A percentile compares a stretch with the other conserved stretches of the same genome.
These are phyloP conservation scores for Hibiscus mutabilis DNA, from an alignment of 345 rosid species.

Conservation along the genomic window DNA sequence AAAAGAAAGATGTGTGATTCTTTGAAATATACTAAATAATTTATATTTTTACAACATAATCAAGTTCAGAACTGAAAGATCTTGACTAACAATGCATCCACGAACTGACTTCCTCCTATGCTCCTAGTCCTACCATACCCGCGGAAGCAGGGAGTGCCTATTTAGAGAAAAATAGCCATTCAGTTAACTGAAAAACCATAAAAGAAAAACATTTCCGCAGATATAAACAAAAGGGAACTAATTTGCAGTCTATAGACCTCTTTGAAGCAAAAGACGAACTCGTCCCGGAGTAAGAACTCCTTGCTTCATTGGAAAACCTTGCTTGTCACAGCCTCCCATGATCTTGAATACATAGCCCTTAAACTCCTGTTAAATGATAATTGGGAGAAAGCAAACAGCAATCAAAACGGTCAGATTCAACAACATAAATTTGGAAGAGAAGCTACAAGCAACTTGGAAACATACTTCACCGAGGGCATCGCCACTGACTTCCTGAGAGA, in stretches of 20 bases:
- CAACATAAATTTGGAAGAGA: background rate
- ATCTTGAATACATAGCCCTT: slow-evolving; percentile 80
- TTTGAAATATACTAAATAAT: too few species aligned
- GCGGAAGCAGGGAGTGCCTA: slow-evolving; percentile 81
- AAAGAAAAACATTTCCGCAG: background rate
- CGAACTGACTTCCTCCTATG: slow-evolving; percentile 83
- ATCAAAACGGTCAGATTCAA: background rate
- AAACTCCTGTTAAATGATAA: slow-evolving; percentile 44
- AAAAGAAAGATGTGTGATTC: too few species aligned
- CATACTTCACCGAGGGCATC: slow-evolving; percentile 76
- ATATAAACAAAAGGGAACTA: background rate
- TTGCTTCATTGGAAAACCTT: slow-evolving; percentile 90
- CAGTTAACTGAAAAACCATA: background rate
- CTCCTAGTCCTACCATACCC: slow-evolving; percentile 83
- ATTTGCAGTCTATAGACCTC: slow-evolving; percentile 33
- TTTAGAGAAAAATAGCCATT: background rate
- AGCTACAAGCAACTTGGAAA: background rate
- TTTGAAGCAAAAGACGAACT: slow-evolving; percentile 73
- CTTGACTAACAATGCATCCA: slow-evolving; percentile 86
- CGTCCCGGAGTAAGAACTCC: slow-evolving; percentile 83
- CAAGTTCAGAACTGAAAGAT: slow-evolving; percentile 79
- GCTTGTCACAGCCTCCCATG: slow-evolving; percentile 93
- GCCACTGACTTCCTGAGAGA: slow-evolving; percentile 79
- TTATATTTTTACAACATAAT: too few species aligned
- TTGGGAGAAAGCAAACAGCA: background rate